Percentiles rank a stretch among this genome's conserved stretches.
phyloP scores from a whole-genome alignment of 345 rosid genomes.

The Pistacia atlantica region DNA sequence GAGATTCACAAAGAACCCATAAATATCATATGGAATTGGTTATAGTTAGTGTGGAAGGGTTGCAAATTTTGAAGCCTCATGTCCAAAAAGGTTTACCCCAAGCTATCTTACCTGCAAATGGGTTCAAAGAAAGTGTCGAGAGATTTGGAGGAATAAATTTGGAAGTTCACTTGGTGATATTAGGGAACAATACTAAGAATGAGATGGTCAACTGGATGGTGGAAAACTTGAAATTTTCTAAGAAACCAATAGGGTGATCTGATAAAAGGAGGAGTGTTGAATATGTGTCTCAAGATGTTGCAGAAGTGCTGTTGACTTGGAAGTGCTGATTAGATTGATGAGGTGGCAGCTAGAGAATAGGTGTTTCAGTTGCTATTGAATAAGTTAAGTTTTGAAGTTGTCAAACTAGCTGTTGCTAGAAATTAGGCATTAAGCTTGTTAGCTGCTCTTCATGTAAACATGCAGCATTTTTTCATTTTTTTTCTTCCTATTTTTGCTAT shows the following conservation, averaged over 20 bases:
- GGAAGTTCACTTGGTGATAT: constrained; percentile 65
- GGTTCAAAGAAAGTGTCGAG: constrained; percentile 53
- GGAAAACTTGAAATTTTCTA: constrained; percentile 85
- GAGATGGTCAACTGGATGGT: constrained; percentile 71
- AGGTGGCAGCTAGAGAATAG: too few species aligned
- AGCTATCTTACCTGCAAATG: constrained; percentile 46
- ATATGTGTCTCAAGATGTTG: too few species aligned
- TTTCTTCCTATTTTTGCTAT: too few species aligned
- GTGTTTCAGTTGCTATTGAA: too few species aligned
- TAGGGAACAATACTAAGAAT: constrained; percentile 52
- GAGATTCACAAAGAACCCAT: constrained; percentile 33
- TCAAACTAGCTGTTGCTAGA: too few species aligned
- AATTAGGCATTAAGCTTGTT: too few species aligned
- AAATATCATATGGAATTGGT: constrained; percentile 76
- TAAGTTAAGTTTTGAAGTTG: too few species aligned
- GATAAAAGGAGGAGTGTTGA: too few species aligned
- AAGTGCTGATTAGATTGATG: too few species aligned
- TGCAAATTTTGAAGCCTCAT: constrained; percentile 82
- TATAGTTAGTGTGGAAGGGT: constrained; percentile 79
- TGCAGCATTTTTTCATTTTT: too few species aligned
- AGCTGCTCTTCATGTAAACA: too few species aligned
- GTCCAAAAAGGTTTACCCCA: constrained; percentile 34
- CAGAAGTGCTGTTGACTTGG: too few species aligned
- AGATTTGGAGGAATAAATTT: constrained; percentile 67
- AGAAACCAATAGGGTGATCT: constrained; percentile 72